Percentiles rank a stretch among this genome's conserved stretches.
These are phyloP conservation scores for Fusarium pseudograminearum DNA, from an alignment of 2,329 filamentous ascomycete genomes.

Conservation along the genomic window DNA sequence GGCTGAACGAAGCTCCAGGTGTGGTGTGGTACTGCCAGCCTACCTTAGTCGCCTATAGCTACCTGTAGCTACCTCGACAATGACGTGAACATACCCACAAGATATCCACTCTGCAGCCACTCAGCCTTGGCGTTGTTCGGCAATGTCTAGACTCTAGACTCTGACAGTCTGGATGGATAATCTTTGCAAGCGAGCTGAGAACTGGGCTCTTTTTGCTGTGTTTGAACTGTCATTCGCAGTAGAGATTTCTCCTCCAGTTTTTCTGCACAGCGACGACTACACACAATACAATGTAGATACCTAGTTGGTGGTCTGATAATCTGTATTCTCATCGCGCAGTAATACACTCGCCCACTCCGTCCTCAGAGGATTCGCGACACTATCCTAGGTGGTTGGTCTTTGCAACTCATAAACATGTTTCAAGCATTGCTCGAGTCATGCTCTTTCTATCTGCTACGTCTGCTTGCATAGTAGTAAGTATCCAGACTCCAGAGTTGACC, in stretches of 20 bases:
- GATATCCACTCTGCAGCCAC: constrained; percentile 16
- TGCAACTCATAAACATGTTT: background rate
- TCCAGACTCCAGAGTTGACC: background rate
- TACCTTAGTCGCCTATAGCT: background rate
- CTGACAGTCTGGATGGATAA: constrained; percentile 3
- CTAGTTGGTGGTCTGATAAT: constrained; percentile 19
- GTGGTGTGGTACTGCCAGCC: background rate
- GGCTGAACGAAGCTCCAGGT: constrained; percentile 9
- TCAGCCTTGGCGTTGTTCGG: constrained; percentile 21
- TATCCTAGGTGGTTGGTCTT: background rate
- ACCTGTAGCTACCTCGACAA: constrained; percentile 9
- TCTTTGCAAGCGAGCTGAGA: background rate
- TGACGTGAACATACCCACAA: constrained; percentile 32
- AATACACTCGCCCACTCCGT: background rate
- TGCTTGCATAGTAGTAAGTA: background rate
- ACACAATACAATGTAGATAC: background rate
- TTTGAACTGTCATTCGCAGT: background rate
- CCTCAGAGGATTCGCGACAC: background rate
- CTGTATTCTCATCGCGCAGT: background rate
- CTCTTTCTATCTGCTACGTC: background rate
- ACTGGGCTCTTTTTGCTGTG: background rate
- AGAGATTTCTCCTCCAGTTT: background rate
- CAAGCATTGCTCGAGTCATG: constrained; percentile 25
- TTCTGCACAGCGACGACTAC: background rate
- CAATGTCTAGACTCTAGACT: constrained; percentile 10